phyloP scores from a whole-genome alignment of 2,329 filamentous ascomycete genomes.

The Metarhizium humberi region DNA sequence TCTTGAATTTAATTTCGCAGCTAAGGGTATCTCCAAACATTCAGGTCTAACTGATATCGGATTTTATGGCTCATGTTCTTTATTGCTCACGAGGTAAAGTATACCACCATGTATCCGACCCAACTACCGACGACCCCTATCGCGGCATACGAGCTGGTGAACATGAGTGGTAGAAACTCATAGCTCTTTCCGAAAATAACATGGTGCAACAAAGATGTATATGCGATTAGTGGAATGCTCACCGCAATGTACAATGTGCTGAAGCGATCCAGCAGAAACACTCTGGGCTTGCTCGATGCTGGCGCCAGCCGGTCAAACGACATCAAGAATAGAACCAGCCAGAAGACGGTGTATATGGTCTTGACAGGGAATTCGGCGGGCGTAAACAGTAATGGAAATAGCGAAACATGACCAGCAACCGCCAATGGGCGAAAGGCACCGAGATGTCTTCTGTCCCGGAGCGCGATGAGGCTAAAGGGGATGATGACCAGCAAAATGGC shows the following conservation, averaged over 20 bases:
- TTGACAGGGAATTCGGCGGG: conserved; percentile 90
- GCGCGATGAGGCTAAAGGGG: conserved; percentile 85
- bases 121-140: conserved; percentile 94
- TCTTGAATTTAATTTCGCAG: no score
- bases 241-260: conserved; percentile 82
- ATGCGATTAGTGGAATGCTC: conserved; percentile 80
- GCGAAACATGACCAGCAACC: conserved; percentile 86
- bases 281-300: conserved; percentile 65
- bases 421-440: conserved; percentile 86
- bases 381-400: conserved; percentile 91
- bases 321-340: conserved; percentile 79
- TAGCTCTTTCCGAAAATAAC: conserved; percentile 74
- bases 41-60: no score
- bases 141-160: conserved; percentile 89
- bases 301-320: conserved; percentile 83
- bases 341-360: conserved; percentile 83
- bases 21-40: no score
- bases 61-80: no score
- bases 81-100: conserved; percentile 50
- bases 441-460: conserved; percentile 82
- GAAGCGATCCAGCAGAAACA: conserved; percentile 88
- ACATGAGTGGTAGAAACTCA: conserved; percentile 94
- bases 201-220: conserved; percentile 77
- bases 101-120: conserved; percentile 89
- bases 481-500: conserved; percentile 90